Base-by-base conservation (phyloP, 2,329 filamentous ascomycete species). In the Hymenoscyphus fructigenus region DNA sequence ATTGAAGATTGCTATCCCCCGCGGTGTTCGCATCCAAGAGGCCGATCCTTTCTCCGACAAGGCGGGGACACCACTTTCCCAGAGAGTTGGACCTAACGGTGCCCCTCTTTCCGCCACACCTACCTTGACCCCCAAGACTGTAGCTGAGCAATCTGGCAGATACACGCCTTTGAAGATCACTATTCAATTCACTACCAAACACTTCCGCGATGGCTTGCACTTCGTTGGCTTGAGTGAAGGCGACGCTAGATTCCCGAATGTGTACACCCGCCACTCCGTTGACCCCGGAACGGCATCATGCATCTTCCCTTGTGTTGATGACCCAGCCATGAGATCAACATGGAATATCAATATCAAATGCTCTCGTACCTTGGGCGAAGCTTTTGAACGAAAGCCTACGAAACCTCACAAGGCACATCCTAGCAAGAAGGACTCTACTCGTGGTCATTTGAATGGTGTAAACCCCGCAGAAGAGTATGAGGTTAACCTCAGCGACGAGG, bases 231-330 rank as follows among this genome's bases (percentile, higher is more conserved):
- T 95, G 44, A 88, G 92, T 56, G 88, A 89, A 64, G 86, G 88
- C 60, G 94, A 97, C 75, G 83, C 83, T 63, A 86, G 93, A 67
- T 99, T 93, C 76, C 93, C 95, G 0, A 94, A 99, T 79, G 88
- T 91, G 59, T 99, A 96, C 76, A 96, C 94, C 0, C 89, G 89
- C 50, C 93, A 94, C 73, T 91, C 89, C 1, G 81, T 90, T 53
- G 89, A 91, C 67, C 87, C 92, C 0, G 93, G 93, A 34, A 89
- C 88, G 20, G 89, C 92, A 0, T 94, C 89, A 57, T 93, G 90
- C 71, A 87, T 98, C 29, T 99, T 99, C 73, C 95, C 95, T 0
- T 98, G 95, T 76, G 84, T 98, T 61, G 95, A 99, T 75, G 91
- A 96, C 74, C 86, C 90, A 28, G 88, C 88, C 38, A 89, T 91